These are phyloP conservation scores for Gonapodya prolifera DNA, from an alignment of 192 early-diverging fungal species.

Conservation along the genomic window DNA sequence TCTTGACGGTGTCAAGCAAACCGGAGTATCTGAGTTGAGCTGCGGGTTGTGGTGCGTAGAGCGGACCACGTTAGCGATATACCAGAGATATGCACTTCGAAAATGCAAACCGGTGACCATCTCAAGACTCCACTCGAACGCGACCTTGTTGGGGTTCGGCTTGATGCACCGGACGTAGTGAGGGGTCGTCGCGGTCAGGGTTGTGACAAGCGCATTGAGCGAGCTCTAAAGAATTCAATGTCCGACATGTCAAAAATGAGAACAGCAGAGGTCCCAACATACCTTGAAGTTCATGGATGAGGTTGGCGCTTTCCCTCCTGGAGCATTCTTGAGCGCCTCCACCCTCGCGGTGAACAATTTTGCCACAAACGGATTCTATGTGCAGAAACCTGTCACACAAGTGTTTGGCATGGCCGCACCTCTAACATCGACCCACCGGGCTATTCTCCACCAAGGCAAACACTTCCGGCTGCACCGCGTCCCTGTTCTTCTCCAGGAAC, in stretches of 20 bases:
- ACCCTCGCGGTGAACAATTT: conserved; percentile 20
- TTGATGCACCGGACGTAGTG: conserved; percentile 50
- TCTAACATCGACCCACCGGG: conserved; percentile 15
- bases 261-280: neutral
- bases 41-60: neutral
- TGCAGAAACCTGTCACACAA: neutral
- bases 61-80: conserved; percentile 2
- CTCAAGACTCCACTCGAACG: conserved; percentile 32
- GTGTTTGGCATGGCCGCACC: neutral
- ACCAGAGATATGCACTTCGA: conserved; percentile 6
- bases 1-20: conserved; percentile 43
- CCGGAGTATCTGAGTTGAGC: conserved; percentile 42
- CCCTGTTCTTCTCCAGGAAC: conserved; percentile 45
- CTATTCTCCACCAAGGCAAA: conserved; percentile 33
- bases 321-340: conserved; percentile 7
- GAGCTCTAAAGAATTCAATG: conserved; percentile 20
- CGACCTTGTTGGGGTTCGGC: conserved; percentile 34
- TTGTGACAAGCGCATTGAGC: conserved; percentile 29
- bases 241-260: neutral
- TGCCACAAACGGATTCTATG: conserved; percentile 24
- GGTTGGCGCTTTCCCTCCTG: conserved; percentile 16
- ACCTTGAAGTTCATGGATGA: conserved; percentile 11
- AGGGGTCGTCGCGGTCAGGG: conserved; percentile 30
- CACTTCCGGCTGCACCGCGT: conserved; percentile 37
- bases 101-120: conserved; percentile 25